phyloP scores from a whole-genome alignment of 371 early-diverging fungal genomes.

The Apophysomyces elegans region DNA sequence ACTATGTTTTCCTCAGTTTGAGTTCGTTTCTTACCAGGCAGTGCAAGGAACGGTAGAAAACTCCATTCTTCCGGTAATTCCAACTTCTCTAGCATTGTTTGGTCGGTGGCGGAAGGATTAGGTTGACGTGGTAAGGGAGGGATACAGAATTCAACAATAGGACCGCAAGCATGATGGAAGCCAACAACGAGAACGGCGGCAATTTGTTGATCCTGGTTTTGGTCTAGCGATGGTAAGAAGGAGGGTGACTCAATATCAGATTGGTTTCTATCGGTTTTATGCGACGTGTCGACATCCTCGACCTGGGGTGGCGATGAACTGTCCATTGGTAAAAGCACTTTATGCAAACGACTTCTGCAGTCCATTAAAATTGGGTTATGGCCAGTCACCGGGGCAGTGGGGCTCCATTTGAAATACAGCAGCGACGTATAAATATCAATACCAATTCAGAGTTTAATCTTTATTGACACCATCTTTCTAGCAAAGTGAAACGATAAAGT shows the following conservation, averaged over 20 bases:
- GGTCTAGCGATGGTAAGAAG: conserved; percentile 24
- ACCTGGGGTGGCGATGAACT: neutral
- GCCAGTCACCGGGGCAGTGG: too few relatives aligned
- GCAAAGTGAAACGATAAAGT: too few relatives aligned
- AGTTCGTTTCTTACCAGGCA: conserved; percentile 58
- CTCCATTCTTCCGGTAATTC: conserved; percentile 85
- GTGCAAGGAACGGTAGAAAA: conserved; percentile 70
- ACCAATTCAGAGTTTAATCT: too few relatives aligned
- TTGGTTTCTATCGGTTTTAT: neutral
- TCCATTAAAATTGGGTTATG: too few relatives aligned
- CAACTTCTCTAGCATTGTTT: conserved; percentile 49
- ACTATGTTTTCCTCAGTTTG: neutral
- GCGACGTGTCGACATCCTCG: neutral
- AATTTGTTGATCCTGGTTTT: conserved; percentile 42
- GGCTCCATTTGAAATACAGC: too few relatives aligned
- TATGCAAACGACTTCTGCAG: too few relatives aligned
- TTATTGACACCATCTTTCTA: too few relatives aligned
- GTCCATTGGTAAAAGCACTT: neutral
- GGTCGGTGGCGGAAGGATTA: conserved; percentile 11
- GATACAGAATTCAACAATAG: conserved; percentile 72
- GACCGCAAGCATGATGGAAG: conserved; percentile 68
- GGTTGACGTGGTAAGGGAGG: conserved; percentile 70
- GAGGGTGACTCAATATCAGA: conserved; percentile 1
- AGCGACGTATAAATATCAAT: too few relatives aligned
- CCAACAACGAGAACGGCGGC: conserved; percentile 56